phyloP scores from a whole-genome alignment of 305 asterid genomes.

The Galium porrigens region DNA sequence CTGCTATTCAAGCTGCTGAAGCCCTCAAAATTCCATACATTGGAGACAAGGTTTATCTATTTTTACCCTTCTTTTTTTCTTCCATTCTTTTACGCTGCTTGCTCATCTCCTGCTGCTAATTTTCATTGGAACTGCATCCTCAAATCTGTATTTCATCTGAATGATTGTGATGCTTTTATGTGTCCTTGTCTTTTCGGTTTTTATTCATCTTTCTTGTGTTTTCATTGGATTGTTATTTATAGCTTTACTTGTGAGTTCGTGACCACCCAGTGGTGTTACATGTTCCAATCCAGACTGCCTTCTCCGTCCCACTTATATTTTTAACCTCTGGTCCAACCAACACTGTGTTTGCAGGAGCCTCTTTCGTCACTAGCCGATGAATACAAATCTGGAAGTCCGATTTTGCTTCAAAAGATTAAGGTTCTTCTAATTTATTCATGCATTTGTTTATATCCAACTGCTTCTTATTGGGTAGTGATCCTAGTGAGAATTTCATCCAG shows the following conservation, averaged over 20 bases:
- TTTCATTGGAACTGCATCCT: no score
- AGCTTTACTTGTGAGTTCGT: neutral
- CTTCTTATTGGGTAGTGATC: constrained; percentile 17
- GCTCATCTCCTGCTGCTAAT: no score
- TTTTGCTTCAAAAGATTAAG: constrained; percentile 77
- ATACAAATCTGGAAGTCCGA: constrained; percentile 66
- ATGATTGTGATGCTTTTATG: no score
- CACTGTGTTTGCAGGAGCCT: constrained; percentile 49
- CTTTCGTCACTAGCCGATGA: constrained; percentile 62
- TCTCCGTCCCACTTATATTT: no score
- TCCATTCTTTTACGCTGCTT: neutral
- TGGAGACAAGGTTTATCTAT: constrained; percentile 70
- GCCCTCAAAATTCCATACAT: constrained; percentile 57
- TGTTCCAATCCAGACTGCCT: neutral
- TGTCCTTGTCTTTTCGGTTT: no score
- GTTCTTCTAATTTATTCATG: constrained; percentile 24
- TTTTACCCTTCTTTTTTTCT: no score
- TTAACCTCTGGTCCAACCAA: no score
- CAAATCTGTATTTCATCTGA: no score
- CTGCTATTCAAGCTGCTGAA: constrained; percentile 46
- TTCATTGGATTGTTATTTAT: no score
- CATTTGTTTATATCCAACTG: constrained; percentile 8
- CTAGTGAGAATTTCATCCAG: constrained; percentile 25
- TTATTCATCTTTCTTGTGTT: no score
- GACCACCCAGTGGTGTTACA: neutral